Evolutionary conservation across 305 asterid genomes (phyloP), one percentile per base, ranked within the genome.

Genomic region (Vinca major): DNA sequence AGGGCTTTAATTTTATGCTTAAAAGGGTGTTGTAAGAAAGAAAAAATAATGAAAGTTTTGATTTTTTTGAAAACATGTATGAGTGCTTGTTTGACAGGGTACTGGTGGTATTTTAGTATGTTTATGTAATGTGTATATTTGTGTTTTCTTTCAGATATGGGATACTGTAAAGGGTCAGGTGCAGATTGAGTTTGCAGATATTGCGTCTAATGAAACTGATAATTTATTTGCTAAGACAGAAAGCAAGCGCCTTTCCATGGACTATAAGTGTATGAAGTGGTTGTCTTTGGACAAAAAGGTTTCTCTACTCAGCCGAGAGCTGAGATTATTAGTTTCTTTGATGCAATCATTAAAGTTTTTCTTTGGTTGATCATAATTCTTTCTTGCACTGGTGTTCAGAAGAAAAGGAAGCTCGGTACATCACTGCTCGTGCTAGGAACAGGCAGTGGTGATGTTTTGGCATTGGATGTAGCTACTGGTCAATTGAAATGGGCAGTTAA

Each of bases 231-330:
- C 78, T 52, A 86, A 84, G 52, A 73, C 78, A 68, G 92, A 83
- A 71, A 80, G 72, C 3, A 96, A 96, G 64, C 96, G 86, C 72
- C 96, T 93, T 69, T 89, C 99, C 19, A 80, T 93, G 82, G 99
- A 91, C 73, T 93, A 93, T 73, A 93, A 91, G 47, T 89, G 99
- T 77, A 86, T 93, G 99, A 82, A 85, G 77, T 91, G 99, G 97
- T 58, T 93, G 73, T 81, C 89, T 63, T 73, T 82, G 66, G 92
- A 82, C 54, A 87, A 78, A 78, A 89, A 85, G 90, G 99, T 91
- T 70, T n/a, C 60, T 21, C 61, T 40, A 64, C 44, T 72, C 49
- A 65, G 17, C 39, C 2, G 55, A 17, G 63, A 60, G 72, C 45
- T 40, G 53, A 40, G 47, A 44, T 17, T 16, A 43, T 56, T 17